Base-by-base conservation (phyloP, 306 rosid genomes). In the Malus orientalis region DNA sequence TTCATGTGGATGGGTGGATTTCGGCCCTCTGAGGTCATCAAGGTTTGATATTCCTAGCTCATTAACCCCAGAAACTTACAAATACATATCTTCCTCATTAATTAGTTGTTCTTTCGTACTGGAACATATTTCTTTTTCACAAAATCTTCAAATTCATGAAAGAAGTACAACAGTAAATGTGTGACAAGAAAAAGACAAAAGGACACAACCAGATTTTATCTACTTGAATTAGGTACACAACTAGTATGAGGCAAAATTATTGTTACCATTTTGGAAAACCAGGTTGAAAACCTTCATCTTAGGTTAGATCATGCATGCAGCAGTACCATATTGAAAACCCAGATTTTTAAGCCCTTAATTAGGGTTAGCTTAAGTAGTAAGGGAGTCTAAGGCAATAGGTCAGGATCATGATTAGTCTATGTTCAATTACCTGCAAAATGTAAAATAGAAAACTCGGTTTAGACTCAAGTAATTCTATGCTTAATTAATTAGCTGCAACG, bases 1-100 rank as follows among this genome's bases (percentile, higher is more conserved):
- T 92, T 91, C 85, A 83, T 95, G 92, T 95, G 99, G 99, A 92
- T 95, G 38, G 99, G 98, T 54, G 99, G 93, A 42, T 90, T 86
- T 81, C 84, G 89, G 74, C 97, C 99, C 11, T 95, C 99, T 38
- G 96, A 92, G 64, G 83, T 95, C 92, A 91, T 95, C 71, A 95
- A 95, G 97, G 99, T 95, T 78, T 13, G 54, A 0, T 42, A 27
- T 53, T 2, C 59, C 36, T 27, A 11, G 5, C 38, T 70, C 10
- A 61, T 27, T 63, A 63, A 63, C 44, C 22, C 67, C 30, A 27
- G 38, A 22, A 49, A 49, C 55, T 49, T 49, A 49, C 55, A 15
- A 49, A 49, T 49, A 49, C 55, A 49, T 57, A 57, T 57, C 5
- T 57, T 20, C 11, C 62, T 57, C 62, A 49, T 22, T 57, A 57